Percentiles rank a stretch among this genome's conserved stretches.
phyloP scores from a whole-genome alignment of 306 rosid genomes.

The Prunus mira region DNA sequence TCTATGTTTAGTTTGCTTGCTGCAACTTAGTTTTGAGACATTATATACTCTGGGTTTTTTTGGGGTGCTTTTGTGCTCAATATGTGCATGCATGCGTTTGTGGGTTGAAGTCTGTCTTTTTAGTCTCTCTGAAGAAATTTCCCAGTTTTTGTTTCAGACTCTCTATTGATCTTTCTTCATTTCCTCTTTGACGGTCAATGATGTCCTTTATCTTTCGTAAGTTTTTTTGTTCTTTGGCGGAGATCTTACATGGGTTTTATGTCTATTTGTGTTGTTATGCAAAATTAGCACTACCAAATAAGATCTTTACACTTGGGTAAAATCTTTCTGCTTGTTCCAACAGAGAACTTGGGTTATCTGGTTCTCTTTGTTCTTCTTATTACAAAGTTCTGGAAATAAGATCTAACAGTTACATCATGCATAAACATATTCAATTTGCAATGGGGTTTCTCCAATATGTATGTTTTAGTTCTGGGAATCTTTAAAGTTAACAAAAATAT shows the following conservation, averaged over 20 bases:
- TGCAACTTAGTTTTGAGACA: slow-evolving; percentile 3
- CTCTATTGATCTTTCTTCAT: slow-evolving; percentile 15
- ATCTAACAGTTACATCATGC: slow-evolving; percentile 10
- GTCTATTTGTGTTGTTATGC: slow-evolving; percentile 27
- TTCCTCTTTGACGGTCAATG: not conserved
- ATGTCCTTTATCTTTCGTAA: slow-evolving; percentile 7
- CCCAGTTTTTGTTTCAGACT: slow-evolving; percentile 12
- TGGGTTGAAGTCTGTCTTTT: slow-evolving; percentile 10
- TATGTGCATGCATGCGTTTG: slow-evolving; percentile 56
- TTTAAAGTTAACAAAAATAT: not conserved
- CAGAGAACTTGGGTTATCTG: slow-evolving; percentile 4
- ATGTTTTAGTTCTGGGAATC: not conserved
- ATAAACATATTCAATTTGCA: slow-evolving; percentile 20
- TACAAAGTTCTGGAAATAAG: not conserved
- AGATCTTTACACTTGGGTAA: not conserved
- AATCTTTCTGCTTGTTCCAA: slow-evolving; percentile 11
- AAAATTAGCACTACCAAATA: slow-evolving; percentile 13
- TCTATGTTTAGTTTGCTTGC: slow-evolving; percentile 4
- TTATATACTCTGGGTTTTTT: slow-evolving; percentile 10
- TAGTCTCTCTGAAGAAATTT: slow-evolving; percentile 23
- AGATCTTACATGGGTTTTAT: slow-evolving; percentile 33
- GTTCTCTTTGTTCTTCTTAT: not conserved
- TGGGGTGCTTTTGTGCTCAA: slow-evolving; percentile 7
- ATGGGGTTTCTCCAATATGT: slow-evolving; percentile 1
- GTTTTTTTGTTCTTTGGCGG: not conserved